A percentile compares a stretch with the other conserved stretches of the same genome.
Conservation (phyloP, 805 yeast species). For the Candida nemodendra region DNA sequence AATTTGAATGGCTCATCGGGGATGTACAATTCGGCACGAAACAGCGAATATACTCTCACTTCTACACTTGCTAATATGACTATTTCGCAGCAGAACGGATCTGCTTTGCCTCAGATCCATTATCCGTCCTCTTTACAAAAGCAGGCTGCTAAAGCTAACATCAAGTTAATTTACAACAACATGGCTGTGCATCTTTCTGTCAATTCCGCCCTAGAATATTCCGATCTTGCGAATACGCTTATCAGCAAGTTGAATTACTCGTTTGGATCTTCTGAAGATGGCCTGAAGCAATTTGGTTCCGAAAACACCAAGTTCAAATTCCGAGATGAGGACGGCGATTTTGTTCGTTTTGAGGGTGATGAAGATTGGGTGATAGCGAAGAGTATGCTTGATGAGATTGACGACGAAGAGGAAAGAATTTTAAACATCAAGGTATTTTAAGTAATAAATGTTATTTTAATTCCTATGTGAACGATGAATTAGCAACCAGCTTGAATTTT, state of each 20-base stretch:
- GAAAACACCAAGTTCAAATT: conserved; percentile 59
- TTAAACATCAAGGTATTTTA: conserved; percentile 20
- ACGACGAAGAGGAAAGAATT: conserved; percentile 41
- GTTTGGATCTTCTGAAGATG: conserved; percentile 47
- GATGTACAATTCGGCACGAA: background rate
- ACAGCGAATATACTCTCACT: conserved; percentile 2
- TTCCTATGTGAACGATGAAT: too few relatives aligned
- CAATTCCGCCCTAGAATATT: conserved; percentile 32
- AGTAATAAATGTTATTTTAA: too few relatives aligned
- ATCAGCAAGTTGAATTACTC: conserved; percentile 53
- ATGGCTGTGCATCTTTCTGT: conserved; percentile 67
- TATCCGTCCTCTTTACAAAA: conserved; percentile 2
- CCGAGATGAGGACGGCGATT: conserved; percentile 95
- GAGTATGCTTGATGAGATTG: conserved; percentile 57
- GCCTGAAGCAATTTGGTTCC: conserved; percentile 25
- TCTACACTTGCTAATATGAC: conserved; percentile 19
- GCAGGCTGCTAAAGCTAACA: conserved; percentile 20
- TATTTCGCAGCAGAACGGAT: conserved; percentile 8
- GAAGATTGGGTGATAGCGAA: conserved; percentile 89
- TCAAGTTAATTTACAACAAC: conserved; percentile 36
- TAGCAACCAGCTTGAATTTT: too few relatives aligned
- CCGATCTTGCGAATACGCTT: conserved; percentile 40
- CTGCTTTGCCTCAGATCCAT: background rate
- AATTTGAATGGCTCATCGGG: conserved; percentile 2
- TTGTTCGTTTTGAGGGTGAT: conserved; percentile 75